Percentiles rank a stretch among this genome's conserved stretches.
Evolutionary conservation across 768 basidiomycete species (phyloP).

Genomic region (Hemileccinum rubropunctum): DNA sequence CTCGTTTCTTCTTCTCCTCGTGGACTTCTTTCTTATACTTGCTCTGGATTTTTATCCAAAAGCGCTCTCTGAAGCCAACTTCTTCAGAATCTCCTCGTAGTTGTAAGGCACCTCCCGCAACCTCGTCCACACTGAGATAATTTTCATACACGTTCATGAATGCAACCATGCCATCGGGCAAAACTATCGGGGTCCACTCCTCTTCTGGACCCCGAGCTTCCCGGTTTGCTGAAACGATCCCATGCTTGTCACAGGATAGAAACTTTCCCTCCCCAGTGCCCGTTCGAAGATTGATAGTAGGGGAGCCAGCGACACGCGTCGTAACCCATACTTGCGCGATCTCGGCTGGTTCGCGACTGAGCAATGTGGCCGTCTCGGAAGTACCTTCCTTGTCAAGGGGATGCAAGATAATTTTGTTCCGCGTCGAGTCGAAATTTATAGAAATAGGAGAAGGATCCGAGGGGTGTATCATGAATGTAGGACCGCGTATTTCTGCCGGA

Average conservation of each 20-base stretch:
- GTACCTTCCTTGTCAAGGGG: conserved; percentile 59
- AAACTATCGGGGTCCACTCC: conserved; percentile 85
- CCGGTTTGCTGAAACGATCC: conserved; percentile 77
- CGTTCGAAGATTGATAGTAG: conserved; percentile 82
- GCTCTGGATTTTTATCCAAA: conserved; percentile 86
- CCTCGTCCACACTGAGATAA: conserved; percentile 81
- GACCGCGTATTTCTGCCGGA: conserved; percentile 75
- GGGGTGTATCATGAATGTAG: conserved; percentile 83
- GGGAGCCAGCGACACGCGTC: conserved; percentile 80
- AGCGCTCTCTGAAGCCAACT: conserved; percentile 82
- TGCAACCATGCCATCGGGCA: conserved; percentile 83
- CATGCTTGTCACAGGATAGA: conserved; percentile 83
- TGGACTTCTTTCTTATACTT: conserved; percentile 85
- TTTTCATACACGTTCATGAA: conserved; percentile 90
- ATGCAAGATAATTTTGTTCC: conserved; percentile 67
- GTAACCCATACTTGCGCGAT: conserved; percentile 91
- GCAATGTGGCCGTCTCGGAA: conserved; percentile 41
- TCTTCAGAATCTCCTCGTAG: conserved; percentile 83
- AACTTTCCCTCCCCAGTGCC: conserved; percentile 90
- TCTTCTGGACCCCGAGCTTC: conserved; percentile 93
- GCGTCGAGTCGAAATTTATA: conserved; percentile 75
- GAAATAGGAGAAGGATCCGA: conserved; percentile 76
- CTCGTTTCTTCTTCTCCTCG: conserved; percentile 71
- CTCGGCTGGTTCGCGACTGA: conserved; percentile 73
- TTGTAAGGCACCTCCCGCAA: conserved; percentile 76